Evolutionary conservation across 257 asterid species (phyloP).

Genomic region (Solanum virginianum): DNA sequence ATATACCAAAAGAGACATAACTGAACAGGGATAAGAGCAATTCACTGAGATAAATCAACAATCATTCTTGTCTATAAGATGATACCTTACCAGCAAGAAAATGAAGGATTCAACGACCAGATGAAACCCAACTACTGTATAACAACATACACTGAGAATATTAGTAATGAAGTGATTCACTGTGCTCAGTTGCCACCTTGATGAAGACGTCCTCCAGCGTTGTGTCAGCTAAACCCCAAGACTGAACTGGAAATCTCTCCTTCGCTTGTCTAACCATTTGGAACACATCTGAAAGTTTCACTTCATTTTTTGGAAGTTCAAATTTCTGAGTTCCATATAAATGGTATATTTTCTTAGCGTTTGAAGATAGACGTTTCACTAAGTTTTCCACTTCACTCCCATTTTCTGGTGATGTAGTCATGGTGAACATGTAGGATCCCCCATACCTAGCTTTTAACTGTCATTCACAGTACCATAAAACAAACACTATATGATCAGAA

Average conservation of each 20-base stretch:
- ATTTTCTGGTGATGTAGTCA: slow-evolving; percentile 15
- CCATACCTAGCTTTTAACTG: slow-evolving; percentile 35
- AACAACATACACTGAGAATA: neutral
- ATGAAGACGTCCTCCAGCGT: slow-evolving; percentile 31
- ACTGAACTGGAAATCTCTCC: slow-evolving; percentile 12
- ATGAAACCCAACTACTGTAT: neutral
- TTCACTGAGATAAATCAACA: neutral
- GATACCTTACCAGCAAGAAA: neutral
- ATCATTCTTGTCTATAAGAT: neutral
- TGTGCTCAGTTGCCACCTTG: slow-evolving; percentile 20
- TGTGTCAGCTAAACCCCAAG: slow-evolving; percentile 36
- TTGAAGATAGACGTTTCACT: slow-evolving; percentile 7
- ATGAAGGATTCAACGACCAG: neutral
- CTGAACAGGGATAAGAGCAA: neutral
- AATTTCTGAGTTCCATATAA: slow-evolving; percentile 33
- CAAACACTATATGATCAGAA: neutral
- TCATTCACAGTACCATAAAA: neutral
- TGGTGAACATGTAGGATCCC: slow-evolving; percentile 24
- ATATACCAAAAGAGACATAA: neutral
- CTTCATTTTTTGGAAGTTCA: slow-evolving; percentile 21
- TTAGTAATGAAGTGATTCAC: neutral
- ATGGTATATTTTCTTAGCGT: slow-evolving; percentile 14
- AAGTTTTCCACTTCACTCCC: slow-evolving; percentile 15
- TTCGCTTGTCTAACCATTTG: slow-evolving; percentile 16
- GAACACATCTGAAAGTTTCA: slow-evolving; percentile 21